Evolutionary conservation across 192 early-diverging fungal genomes (phyloP).

Genomic region (Backusella tarrabulga): DNA sequence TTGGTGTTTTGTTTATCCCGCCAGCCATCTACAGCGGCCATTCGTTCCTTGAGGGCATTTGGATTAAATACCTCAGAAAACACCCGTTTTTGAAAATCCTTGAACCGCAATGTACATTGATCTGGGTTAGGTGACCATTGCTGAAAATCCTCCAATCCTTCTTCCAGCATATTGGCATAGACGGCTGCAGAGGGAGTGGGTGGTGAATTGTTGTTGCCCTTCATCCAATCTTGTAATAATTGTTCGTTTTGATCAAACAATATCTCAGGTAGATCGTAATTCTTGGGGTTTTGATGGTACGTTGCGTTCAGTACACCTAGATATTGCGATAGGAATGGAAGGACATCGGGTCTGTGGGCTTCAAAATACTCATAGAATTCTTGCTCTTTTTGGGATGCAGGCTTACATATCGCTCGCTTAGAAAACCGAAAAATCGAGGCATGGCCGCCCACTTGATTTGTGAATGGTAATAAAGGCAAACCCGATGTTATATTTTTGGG

Average conservation of each 20-base stretch:
- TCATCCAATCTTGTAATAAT: conserved; percentile 68
- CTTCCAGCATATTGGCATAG: background rate
- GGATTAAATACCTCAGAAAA: conserved; percentile 90
- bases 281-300: conserved; percentile 37
- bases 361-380: conserved; percentile 91
- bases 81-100: conserved; percentile 72
- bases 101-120: conserved; percentile 6
- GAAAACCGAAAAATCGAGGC: conserved; percentile 94
- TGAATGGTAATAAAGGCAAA: conserved; percentile 72
- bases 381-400: conserved; percentile 81
- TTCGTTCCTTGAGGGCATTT: conserved; percentile 70
- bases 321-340: conserved; percentile 89
- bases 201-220: background rate
- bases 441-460: conserved; percentile 93
- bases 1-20: background rate
- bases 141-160: conserved; percentile 1
- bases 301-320: conserved; percentile 94
- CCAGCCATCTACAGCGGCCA: conserved; percentile 51
- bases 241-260: conserved; percentile 90
- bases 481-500: conserved; percentile 41
- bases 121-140: conserved; percentile 12
- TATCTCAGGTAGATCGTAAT: conserved; percentile 63
- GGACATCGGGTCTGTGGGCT: conserved; percentile 68
- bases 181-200: background rate
- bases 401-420: conserved; percentile 96